Conservation (phyloP, 2,329 filamentous ascomycete species). For the Aspergillus fructus region DNA sequence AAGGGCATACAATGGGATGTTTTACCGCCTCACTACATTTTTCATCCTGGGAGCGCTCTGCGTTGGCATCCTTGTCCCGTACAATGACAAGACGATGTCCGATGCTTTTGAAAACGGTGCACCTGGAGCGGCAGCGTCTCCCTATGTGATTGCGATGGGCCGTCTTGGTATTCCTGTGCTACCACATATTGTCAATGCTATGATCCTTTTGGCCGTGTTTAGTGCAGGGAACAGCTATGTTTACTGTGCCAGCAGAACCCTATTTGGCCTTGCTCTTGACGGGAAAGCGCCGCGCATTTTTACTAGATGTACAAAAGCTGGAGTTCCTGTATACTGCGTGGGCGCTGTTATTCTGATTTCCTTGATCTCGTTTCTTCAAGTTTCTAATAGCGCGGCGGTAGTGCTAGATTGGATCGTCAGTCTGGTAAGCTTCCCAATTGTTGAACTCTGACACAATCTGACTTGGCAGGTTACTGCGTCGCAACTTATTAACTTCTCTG, state of each 20-base stretch:
- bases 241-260: constrained; percentile 67
- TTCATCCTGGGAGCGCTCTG: constrained; percentile 73
- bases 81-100: constrained; percentile 62
- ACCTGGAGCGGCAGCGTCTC: constrained; percentile 68
- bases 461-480: constrained; percentile 63
- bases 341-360: constrained; percentile 64
- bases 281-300: constrained; percentile 69
- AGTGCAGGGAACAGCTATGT: constrained; percentile 68
- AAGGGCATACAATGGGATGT: constrained; percentile 73
- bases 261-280: constrained; percentile 68
- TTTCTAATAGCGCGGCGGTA: constrained; percentile 63
- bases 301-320: constrained; percentile 59
- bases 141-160: constrained; percentile 69
- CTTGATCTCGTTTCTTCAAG: constrained; percentile 71
- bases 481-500: constrained; percentile 70
- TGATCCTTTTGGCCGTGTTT: constrained; percentile 67
- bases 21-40: constrained; percentile 73
- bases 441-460: neutral
- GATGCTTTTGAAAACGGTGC: constrained; percentile 59
- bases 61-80: constrained; percentile 70
- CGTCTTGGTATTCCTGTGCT: constrained; percentile 62
- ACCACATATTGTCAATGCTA: constrained; percentile 71
- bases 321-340: constrained; percentile 75
- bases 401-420: constrained; percentile 74
- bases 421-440: constrained; percentile 42